phyloP scores from a whole-genome alignment of 257 asterid species.

The Lycium ferocissimum region DNA sequence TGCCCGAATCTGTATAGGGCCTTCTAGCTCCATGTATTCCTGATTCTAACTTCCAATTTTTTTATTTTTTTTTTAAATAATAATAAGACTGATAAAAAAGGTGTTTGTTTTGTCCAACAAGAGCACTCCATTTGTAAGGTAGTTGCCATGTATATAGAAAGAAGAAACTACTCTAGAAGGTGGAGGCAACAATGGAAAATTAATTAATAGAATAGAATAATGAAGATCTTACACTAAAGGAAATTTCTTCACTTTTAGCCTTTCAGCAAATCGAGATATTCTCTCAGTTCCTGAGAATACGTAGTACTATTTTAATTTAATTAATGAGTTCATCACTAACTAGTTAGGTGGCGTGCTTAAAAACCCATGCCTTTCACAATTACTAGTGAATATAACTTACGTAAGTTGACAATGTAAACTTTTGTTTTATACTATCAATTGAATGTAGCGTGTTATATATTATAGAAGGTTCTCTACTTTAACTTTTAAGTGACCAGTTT shows the following conservation, averaged over 20 bases:
- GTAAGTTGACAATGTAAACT: background rate
- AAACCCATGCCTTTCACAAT: background rate
- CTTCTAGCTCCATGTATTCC: background rate
- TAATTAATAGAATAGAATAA: background rate
- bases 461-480: too few relatives aligned
- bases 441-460: too few relatives aligned
- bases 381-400: background rate
- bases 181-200: slow-evolving; percentile 23
- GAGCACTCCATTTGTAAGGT: background rate
- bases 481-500: too few relatives aligned
- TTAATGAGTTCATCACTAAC: background rate
- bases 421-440: background rate
- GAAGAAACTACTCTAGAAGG: slow-evolving; percentile 29
- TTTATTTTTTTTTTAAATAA: background rate
- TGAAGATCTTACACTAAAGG: slow-evolving; percentile 4
- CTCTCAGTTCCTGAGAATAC: background rate
- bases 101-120: background rate
- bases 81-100: background rate
- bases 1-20: background rate
- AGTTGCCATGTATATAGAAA: background rate
- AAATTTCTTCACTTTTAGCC: slow-evolving; percentile 28
- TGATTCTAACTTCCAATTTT: background rate
- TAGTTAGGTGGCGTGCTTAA: slow-evolving; percentile 17
- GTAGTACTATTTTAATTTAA: too few relatives aligned
- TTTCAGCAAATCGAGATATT: background rate